These are phyloP conservation scores for Kodamaea lidongshanica DNA, from an alignment of 805 yeast genomes.

Conservation along the genomic window DNA sequence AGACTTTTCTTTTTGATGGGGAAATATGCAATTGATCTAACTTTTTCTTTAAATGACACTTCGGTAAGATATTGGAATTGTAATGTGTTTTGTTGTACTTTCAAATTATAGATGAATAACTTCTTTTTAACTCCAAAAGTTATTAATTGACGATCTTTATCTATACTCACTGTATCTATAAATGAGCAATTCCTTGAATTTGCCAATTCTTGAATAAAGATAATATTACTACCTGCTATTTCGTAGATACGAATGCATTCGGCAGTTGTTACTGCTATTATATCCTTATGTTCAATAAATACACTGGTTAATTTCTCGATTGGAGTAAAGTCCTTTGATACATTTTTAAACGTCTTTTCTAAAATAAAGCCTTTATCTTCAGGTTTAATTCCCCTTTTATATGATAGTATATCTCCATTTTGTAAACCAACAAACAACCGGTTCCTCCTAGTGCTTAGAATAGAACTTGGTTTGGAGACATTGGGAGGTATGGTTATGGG, in stretches of 20 bases:
- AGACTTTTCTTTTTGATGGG: slow-evolving; percentile 9
- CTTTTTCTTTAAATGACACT: slow-evolving; percentile 24
- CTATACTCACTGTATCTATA: slow-evolving; percentile 14
- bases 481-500: slow-evolving; percentile 24
- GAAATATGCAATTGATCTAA: slow-evolving; percentile 16
- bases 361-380: slow-evolving; percentile 16
- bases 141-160: slow-evolving; percentile 18
- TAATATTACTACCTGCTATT: slow-evolving; percentile 29
- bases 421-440: slow-evolving; percentile 27
- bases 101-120: slow-evolving; percentile 21
- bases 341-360: slow-evolving; percentile 18
- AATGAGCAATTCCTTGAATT: slow-evolving; percentile 13
- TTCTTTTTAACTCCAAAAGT: slow-evolving; percentile 27
- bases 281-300: slow-evolving; percentile 16
- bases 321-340: slow-evolving; percentile 13
- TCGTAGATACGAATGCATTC: slow-evolving; percentile 23
- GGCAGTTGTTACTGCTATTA: slow-evolving; percentile 20
- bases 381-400: slow-evolving; percentile 12
- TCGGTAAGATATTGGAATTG: slow-evolving; percentile 22
- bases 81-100: slow-evolving; percentile 25
- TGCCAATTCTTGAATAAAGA: slow-evolving; percentile 25
- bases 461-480: slow-evolving; percentile 18
- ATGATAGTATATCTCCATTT: slow-evolving; percentile 31
- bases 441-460: slow-evolving; percentile 13
- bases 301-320: slow-evolving; percentile 15